A percentile compares a stretch with the other conserved stretches of the same genome.
These are phyloP conservation scores for Kwoniella newhampshirensis DNA, from an alignment of 768 basidiomycete species.

Conservation along the genomic window DNA sequence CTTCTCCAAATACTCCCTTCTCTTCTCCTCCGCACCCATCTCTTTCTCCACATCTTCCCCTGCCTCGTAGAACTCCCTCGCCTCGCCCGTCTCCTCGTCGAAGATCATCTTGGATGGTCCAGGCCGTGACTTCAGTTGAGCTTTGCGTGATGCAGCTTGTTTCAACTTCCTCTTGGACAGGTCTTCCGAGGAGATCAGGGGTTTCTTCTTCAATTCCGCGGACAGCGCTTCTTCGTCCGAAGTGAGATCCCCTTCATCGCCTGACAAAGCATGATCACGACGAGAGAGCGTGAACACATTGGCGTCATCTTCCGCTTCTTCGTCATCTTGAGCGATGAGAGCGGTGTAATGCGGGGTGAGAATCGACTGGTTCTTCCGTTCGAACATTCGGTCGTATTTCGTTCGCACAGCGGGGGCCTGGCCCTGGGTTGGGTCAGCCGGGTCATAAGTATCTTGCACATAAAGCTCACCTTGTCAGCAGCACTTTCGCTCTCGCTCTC, in stretches of 20 bases:
- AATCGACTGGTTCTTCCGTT: conserved; percentile 89
- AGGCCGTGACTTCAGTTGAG: conserved; percentile 64
- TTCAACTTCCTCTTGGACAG: conserved; percentile 86
- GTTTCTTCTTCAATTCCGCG: conserved; percentile 9
- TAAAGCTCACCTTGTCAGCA: conserved; percentile 8
- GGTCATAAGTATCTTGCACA: background rate
- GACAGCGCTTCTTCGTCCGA: background rate
- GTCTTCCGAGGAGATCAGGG: conserved; percentile 54
- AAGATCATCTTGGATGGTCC: conserved; percentile 75
- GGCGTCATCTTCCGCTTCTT: conserved; percentile 53
- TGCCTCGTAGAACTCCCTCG: conserved; percentile 81
- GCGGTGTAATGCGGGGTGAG: conserved; percentile 86
- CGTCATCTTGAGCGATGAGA: conserved; percentile 68
- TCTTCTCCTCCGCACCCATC: conserved; percentile 66
- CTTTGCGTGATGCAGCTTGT: conserved; percentile 70
- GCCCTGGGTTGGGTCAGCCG: too few relatives aligned
- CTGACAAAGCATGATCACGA: conserved; percentile 72
- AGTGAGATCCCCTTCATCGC: conserved; percentile 19
- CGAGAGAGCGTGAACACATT: conserved; percentile 94
- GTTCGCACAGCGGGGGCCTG: conserved; percentile 63
- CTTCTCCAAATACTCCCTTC: conserved; percentile 67
- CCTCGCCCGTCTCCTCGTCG: conserved; percentile 73
- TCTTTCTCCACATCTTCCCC: conserved; percentile 65
- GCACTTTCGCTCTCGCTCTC: conserved; percentile 12
- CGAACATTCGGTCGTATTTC: conserved; percentile 98